Percentiles rank a stretch among this genome's conserved stretches.
These are phyloP conservation scores for Castanea crenata DNA, from an alignment of 306 rosid species.

Conservation along the genomic window DNA sequence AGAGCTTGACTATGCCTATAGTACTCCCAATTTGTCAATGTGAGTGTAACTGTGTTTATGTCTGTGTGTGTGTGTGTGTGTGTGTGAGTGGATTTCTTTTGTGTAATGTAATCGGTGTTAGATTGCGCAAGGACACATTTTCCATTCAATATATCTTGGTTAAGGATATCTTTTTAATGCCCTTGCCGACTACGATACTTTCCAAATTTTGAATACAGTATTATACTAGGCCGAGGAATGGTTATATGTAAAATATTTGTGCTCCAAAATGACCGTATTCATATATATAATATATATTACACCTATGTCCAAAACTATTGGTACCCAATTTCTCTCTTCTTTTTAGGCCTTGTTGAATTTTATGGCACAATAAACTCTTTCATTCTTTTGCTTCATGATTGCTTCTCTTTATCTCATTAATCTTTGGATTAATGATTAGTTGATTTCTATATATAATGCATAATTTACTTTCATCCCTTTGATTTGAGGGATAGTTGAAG, in stretches of 20 bases:
- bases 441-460: not conserved
- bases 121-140: not conserved
- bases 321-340: too few species aligned
- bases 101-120: not conserved
- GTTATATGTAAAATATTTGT: not conserved
- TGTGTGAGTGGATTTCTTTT: not conserved
- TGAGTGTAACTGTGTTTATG: not conserved
- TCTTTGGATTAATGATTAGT: not conserved
- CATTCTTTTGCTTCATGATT: not conserved
- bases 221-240: not conserved
- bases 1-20: not conserved
- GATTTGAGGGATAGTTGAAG: not conserved
- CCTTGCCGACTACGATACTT: slow-evolving; percentile 11
- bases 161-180: not conserved
- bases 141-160: too few species aligned
- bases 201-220: not conserved
- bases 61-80: not conserved
- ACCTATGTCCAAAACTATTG: not conserved
- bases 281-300: not conserved
- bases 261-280: not conserved
- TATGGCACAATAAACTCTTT: not conserved
- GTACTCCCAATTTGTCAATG: not conserved
- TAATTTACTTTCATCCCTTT: not conserved
- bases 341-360: not conserved
- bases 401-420: not conserved